A percentile compares a stretch with the other conserved stretches of the same genome.
Evolutionary conservation across 768 basidiomycete genomes (phyloP).

Genomic region (Agaricus sinodeliciosus): DNA sequence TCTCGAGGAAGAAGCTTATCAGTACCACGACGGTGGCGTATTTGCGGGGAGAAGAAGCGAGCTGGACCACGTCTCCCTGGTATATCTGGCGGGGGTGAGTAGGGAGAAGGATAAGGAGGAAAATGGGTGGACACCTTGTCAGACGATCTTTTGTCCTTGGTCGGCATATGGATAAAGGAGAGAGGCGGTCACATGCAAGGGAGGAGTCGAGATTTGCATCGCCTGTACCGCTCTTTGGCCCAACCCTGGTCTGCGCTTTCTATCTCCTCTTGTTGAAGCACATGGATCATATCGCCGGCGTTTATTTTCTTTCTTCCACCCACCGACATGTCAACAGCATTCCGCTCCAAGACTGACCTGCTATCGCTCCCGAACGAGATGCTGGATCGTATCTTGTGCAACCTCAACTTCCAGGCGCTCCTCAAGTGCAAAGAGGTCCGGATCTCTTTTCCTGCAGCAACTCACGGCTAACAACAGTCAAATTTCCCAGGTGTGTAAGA

Average conservation of each 20-base stretch:
- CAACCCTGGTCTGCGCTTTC: background rate
- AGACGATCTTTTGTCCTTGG: background rate
- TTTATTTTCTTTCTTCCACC: background rate
- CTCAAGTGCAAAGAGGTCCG: slow-evolving; percentile 22
- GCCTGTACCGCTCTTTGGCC: background rate
- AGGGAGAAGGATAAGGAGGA: background rate
- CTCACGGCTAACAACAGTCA: too few relatives aligned
- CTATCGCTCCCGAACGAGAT: slow-evolving; percentile 15
- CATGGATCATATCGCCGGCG: background rate
- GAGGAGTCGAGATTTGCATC: background rate
- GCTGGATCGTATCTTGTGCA: slow-evolving; percentile 9
- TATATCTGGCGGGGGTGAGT: slow-evolving; percentile 40
- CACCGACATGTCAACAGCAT: slow-evolving; percentile 7
- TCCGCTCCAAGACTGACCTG: background rate
- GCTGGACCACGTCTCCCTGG: slow-evolving; percentile 60
- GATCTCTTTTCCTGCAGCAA: background rate
- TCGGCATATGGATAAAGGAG: slow-evolving; percentile 5
- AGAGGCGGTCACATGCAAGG: slow-evolving; percentile 7
- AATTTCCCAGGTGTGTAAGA: slow-evolving; percentile 24
- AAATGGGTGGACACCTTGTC: background rate
- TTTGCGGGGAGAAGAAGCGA: slow-evolving; percentile 29
- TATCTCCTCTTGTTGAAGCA: background rate
- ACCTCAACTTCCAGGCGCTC: slow-evolving; percentile 15
- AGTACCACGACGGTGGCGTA: slow-evolving; percentile 64
- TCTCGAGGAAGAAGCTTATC: background rate